Percentiles rank a stretch among this genome's conserved stretches.
phyloP scores from a whole-genome alignment of 495 filamentous ascomycete species.

The Daldinia caldariorum region DNA sequence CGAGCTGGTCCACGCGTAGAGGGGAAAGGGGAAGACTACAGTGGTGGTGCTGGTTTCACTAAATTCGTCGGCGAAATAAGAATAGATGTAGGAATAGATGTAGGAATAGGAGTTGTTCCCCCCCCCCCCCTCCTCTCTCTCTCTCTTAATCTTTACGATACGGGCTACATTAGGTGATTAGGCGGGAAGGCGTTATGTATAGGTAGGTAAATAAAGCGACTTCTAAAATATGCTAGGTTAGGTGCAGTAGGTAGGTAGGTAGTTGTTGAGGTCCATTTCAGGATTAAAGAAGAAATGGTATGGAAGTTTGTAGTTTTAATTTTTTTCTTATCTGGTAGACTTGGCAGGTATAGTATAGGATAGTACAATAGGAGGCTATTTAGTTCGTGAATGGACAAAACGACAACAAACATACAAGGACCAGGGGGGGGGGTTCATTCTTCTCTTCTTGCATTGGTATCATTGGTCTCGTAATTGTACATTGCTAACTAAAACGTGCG shows the following conservation, averaged over 20 bases:
- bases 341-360: no score
- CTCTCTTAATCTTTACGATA: not conserved
- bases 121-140: no score
- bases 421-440: slow-evolving; percentile 14
- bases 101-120: slow-evolving; percentile 12
- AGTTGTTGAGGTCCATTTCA: not conserved
- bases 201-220: slow-evolving; percentile 8
- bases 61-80: not conserved
- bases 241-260: no score
- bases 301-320: no score
- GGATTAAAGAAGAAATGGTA: no score
- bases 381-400: not conserved
- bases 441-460: slow-evolving; percentile 37
- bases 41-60: not conserved
- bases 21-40: not conserved
- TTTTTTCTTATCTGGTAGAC: no score
- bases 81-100: not conserved
- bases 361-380: not conserved
- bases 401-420: not conserved
- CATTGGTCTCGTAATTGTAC: slow-evolving; percentile 34
- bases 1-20: not conserved
- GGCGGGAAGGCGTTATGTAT: not conserved
- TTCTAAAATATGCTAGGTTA: not conserved
- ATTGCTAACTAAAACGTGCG: slow-evolving; percentile 14
- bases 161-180: no score